These are phyloP conservation scores for Priceomyces melissophilus DNA, from an alignment of 805 yeast genomes.

Conservation along the genomic window DNA sequence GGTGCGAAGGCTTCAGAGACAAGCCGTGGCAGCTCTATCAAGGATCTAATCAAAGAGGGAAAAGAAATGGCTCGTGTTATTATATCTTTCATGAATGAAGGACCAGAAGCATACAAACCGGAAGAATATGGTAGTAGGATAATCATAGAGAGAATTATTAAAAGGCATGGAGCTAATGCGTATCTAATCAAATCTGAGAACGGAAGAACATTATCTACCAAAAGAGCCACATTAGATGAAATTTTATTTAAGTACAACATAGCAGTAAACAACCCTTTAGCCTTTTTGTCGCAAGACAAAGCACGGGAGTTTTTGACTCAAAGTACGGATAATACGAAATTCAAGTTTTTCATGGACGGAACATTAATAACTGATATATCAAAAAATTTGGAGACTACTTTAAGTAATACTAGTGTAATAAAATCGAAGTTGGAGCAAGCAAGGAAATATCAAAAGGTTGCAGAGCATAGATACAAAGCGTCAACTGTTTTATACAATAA, in stretches of 20 bases:
- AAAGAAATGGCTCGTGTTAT: conserved; percentile 62
- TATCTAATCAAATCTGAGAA: conserved; percentile 54
- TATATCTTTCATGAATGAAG: conserved; percentile 62
- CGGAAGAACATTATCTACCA: conserved; percentile 54
- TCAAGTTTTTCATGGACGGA: conserved; percentile 75
- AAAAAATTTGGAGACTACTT: conserved; percentile 42
- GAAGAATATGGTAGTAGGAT: conserved; percentile 67
- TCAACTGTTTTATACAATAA: conserved; percentile 28
- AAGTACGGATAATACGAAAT: conserved; percentile 69
- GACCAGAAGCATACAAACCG: conserved; percentile 61
- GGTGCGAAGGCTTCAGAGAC: conserved; percentile 90
- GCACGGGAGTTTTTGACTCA: conserved; percentile 87
- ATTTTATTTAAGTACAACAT: conserved; percentile 71
- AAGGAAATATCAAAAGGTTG: conserved; percentile 19
- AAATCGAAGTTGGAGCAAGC: conserved; percentile 25
- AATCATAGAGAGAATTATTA: conserved; percentile 64
- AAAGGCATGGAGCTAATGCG: conserved; percentile 46
- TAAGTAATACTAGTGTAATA: conserved; percentile 27
- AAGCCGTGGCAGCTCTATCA: conserved; percentile 72
- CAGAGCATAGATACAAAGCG: conserved; percentile 26
- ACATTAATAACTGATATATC: conserved; percentile 68
- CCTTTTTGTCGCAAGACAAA: conserved; percentile 88
- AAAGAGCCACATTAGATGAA: conserved; percentile 61
- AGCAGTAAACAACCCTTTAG: conserved; percentile 85
- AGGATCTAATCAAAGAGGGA: conserved; percentile 75